Conservation (phyloP, 2,329 filamentous ascomycete species). For the Cladophialophora immunda region DNA sequence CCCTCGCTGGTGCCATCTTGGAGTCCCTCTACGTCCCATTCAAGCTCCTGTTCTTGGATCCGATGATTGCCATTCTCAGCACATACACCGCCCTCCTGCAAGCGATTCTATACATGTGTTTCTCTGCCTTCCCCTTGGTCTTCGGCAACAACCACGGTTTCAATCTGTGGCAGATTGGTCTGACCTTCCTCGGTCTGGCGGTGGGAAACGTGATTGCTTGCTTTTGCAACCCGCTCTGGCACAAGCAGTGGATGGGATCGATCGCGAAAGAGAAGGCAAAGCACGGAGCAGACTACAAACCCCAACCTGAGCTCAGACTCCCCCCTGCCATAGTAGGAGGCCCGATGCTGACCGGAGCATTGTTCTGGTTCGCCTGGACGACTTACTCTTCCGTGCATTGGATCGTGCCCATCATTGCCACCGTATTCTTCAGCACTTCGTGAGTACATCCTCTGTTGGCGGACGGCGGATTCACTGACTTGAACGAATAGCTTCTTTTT, state of each 20-base stretch:
- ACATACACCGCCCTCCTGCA: slow-evolving; percentile 49
- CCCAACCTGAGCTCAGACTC: slow-evolving; percentile 86
- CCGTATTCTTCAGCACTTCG: slow-evolving; percentile 56
- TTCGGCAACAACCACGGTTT: slow-evolving; percentile 51
- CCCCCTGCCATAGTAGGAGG: slow-evolving; percentile 76
- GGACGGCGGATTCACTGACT: slow-evolving; percentile 10
- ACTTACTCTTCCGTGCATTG: slow-evolving; percentile 64
- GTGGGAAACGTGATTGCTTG: slow-evolving; percentile 55
- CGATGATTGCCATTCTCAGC: slow-evolving; percentile 49
- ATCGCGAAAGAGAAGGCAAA: slow-evolving; percentile 48
- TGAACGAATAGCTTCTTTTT: slow-evolving; percentile 60
- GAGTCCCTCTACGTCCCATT: slow-evolving; percentile 63
- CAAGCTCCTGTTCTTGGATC: slow-evolving; percentile 48
- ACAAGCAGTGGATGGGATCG: slow-evolving; percentile 49
- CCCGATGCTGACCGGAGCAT: slow-evolving; percentile 76
- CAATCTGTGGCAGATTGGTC: slow-evolving; percentile 40
- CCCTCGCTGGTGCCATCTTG: slow-evolving; percentile 62
- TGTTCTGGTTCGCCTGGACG: slow-evolving; percentile 94
- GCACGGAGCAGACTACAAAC: slow-evolving; percentile 58
- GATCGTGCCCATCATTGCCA: slow-evolving; percentile 61
- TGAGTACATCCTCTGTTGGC: slow-evolving; percentile 1
- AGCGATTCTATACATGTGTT: slow-evolving; percentile 49
- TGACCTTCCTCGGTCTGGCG: slow-evolving; percentile 56
- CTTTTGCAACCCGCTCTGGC: slow-evolving; percentile 54
- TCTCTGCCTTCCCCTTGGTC: slow-evolving; percentile 50